phyloP scores from a whole-genome alignment of 495 filamentous ascomycete species.

The Rhypophila decipiens region DNA sequence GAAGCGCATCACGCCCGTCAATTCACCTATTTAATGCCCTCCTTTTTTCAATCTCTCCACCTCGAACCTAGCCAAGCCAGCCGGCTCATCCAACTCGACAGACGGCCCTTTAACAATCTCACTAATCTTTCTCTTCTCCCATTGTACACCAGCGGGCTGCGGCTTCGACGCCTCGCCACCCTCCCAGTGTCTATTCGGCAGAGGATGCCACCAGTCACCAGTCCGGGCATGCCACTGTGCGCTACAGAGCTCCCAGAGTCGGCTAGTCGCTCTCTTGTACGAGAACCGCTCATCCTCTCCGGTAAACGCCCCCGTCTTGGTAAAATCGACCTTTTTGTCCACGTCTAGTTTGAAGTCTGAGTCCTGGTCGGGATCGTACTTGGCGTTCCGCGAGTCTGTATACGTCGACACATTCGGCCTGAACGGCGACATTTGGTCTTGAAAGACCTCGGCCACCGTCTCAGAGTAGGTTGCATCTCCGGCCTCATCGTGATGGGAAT shows the following conservation, averaged over 20 bases:
- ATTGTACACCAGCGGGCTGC: conserved; percentile 1
- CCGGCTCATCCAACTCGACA: conserved; percentile 35
- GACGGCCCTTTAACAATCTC: conserved; percentile 31
- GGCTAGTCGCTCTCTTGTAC: conserved; percentile 58
- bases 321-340: conserved; percentile 43
- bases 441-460: conserved; percentile 63
- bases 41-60: conserved; percentile 21
- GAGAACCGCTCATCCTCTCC: conserved; percentile 71
- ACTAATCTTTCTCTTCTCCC: conserved; percentile 1
- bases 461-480: conserved; percentile 56
- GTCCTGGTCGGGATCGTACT: conserved; percentile 43
- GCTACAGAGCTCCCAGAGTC: conserved; percentile 67
- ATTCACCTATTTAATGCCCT: too few relatives aligned
- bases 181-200: conserved; percentile 55
- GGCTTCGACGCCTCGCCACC: conserved; percentile 19
- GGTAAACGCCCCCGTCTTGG: conserved; percentile 51
- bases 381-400: conserved; percentile 28
- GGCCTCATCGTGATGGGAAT: background rate
- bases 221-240: conserved; percentile 54
- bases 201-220: conserved; percentile 60
- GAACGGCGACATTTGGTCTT: conserved; percentile 63
- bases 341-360: conserved; percentile 34
- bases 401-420: conserved; percentile 63
- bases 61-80: conserved; percentile 31
- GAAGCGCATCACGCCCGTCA: too few relatives aligned